phyloP scores from a whole-genome alignment of 768 basidiomycete genomes.

The Suillus bovinus region DNA sequence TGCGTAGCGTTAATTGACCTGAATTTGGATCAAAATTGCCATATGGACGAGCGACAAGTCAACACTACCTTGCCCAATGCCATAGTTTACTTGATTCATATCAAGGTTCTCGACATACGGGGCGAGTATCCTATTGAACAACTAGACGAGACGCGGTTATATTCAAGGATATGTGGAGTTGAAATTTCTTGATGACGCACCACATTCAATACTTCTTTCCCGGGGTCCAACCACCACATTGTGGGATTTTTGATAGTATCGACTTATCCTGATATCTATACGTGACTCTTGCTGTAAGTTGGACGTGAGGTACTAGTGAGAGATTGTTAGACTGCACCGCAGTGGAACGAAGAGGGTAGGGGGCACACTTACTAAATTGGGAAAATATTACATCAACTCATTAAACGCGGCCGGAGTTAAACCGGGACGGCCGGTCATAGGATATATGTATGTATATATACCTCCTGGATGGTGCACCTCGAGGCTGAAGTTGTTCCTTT shows the following conservation, averaged over 20 bases:
- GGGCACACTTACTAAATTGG: not conserved
- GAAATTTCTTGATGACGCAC: slow-evolving; percentile 43
- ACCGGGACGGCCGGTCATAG: not conserved
- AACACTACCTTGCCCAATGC: slow-evolving; percentile 75
- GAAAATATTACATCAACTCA: slow-evolving; percentile 1
- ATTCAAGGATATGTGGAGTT: not conserved
- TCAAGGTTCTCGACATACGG: slow-evolving; percentile 97
- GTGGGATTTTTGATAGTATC: slow-evolving; percentile 19
- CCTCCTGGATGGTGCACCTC: not conserved
- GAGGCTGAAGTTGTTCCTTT: slow-evolving; percentile 6
- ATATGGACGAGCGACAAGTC: slow-evolving; percentile 1
- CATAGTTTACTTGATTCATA: slow-evolving; percentile 92
- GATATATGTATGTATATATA: not conserved
- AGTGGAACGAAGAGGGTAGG: not conserved
- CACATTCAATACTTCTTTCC: slow-evolving; percentile 80
- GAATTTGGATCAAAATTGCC: slow-evolving; percentile 12
- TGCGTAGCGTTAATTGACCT: slow-evolving; percentile 79
- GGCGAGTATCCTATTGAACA: slow-evolving; percentile 89
- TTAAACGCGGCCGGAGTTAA: not conserved
- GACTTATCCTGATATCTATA: not conserved
- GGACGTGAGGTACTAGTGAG: not conserved
- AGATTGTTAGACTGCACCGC: not conserved
- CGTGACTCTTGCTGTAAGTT: not conserved
- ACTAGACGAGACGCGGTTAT: slow-evolving; percentile 33
- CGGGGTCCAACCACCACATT: slow-evolving; percentile 91